Conservation (phyloP, 2,329 filamentous ascomycete species). For the Aspergillus texensis region DNA sequence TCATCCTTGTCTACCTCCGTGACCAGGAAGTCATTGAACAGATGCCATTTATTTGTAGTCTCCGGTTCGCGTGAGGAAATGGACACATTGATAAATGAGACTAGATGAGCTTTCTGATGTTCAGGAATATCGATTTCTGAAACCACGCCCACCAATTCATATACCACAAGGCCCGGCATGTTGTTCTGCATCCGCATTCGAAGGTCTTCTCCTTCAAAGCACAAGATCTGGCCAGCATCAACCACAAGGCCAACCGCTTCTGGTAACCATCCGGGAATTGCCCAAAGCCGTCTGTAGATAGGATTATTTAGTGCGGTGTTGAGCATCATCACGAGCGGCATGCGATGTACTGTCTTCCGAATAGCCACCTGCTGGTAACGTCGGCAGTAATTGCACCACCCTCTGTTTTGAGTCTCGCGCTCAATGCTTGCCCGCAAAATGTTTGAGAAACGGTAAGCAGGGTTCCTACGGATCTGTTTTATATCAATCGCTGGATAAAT, state of each 20-base stretch:
- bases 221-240: conserved; percentile 88
- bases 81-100: conserved; percentile 83
- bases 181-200: conserved; percentile 77
- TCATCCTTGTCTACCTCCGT: conserved; percentile 77
- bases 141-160: conserved; percentile 87
- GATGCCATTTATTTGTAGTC: conserved; percentile 77
- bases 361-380: conserved; percentile 87
- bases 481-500: conserved; percentile 68
- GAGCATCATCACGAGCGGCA: conserved; percentile 85
- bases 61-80: conserved; percentile 49
- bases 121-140: conserved; percentile 86
- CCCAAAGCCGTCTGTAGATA: conserved; percentile 76
- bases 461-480: conserved; percentile 54
- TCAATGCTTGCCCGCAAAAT: conserved; percentile 92
- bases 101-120: conserved; percentile 84
- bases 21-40: conserved; percentile 97
- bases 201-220: conserved; percentile 90
- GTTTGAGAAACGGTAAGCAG: conserved; percentile 72
- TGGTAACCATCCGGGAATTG: conserved; percentile 85
- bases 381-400: conserved; percentile 91
- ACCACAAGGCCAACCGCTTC: conserved; percentile 92
- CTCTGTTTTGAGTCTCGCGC: conserved; percentile 81
- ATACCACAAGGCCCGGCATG: conserved; percentile 80
- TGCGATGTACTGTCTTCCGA: conserved; percentile 77
- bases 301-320: conserved; percentile 75